phyloP scores from a whole-genome alignment of 345 rosid genomes.

The Salix viminalis region DNA sequence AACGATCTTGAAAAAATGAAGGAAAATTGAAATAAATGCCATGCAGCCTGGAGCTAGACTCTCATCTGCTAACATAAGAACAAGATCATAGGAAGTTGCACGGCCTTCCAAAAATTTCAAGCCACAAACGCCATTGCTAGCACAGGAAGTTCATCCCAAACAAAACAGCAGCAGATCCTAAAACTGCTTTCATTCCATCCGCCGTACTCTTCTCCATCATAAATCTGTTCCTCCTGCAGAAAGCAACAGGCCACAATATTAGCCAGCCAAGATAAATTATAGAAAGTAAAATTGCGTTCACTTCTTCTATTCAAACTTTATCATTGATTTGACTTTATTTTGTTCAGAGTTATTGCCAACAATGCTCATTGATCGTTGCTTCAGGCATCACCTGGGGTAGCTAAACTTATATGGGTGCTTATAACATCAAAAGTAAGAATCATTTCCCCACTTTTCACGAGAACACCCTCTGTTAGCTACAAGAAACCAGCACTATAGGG shows the following conservation, averaged over 20 bases:
- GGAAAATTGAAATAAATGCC: background rate
- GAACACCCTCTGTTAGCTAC: background rate
- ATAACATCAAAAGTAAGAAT: background rate
- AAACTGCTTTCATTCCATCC: slow-evolving; percentile 70
- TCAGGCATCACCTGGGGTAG: background rate
- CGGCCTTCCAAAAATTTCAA: background rate
- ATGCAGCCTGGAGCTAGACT: background rate
- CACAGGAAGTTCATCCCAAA: background rate
- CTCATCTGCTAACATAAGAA: background rate
- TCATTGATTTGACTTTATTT: background rate
- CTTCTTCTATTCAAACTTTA: background rate
- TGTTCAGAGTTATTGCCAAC: background rate
- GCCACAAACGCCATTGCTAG: background rate
- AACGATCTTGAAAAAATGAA: background rate
- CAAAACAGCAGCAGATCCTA: slow-evolving; percentile 1
- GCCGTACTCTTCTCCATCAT: slow-evolving; percentile 44
- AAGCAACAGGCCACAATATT: slow-evolving; percentile 3
- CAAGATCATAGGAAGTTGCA: background rate
- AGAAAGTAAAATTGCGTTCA: background rate
- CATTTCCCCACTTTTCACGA: background rate
- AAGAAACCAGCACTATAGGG: background rate
- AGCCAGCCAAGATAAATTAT: background rate
- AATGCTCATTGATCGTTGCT: background rate
- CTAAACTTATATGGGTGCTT: background rate
- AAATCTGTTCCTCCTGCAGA: slow-evolving; percentile 31